Base-by-base conservation (phyloP, 1,284 basidiomycete genomes). In the Leccinum fallax region DNA sequence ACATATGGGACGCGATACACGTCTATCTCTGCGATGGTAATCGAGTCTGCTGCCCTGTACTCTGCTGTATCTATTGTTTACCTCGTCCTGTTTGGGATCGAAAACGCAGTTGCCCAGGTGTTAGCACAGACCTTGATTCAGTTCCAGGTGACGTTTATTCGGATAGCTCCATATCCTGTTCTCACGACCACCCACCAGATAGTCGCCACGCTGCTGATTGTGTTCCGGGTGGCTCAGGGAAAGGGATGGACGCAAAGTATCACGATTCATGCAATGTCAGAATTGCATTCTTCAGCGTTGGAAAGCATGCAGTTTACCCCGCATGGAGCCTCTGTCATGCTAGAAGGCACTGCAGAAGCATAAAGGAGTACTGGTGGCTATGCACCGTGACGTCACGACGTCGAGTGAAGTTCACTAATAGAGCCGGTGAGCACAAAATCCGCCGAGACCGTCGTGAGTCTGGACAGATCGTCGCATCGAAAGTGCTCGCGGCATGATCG, bases 1-100 rank as follows among this genome's bases (percentile, higher is more conserved):
- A 46, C 26, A 30, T 54, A 67, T n/a, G 67, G 64, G 16, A 49
- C 60, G 13, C 61, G 65, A 1, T 70, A 72, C 51, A 69, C 68
- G 2, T 70, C 69, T 0, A 13, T 70, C 11, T 68, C 62, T 5
- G 64, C 69, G 2, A 69, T 70, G 62, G 46, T 61, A 15, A 15
- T 70, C 52, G 69, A 70, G 58, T 71, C 71, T 0, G 63, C 62
- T 2, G 54, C 70, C 2, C 11, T 73, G 5, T 70, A 72, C 38
- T 71, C 71, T n/a, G 1, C 54, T 1, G 6, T 63, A 13, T 64
- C 62, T 0, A 26, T 72, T 13, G 28, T 60, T 5, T 66, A 72
- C 24, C 62, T 73, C 4, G 32, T 60, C 32, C 32, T 67, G 32
- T 70, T 69, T 36, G 61, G 54, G 24, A 15, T 60, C 11, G 38